Evolutionary conservation across 1,284 basidiomycete genomes (phyloP).

Genomic region (Laetiporus sulphureus): DNA sequence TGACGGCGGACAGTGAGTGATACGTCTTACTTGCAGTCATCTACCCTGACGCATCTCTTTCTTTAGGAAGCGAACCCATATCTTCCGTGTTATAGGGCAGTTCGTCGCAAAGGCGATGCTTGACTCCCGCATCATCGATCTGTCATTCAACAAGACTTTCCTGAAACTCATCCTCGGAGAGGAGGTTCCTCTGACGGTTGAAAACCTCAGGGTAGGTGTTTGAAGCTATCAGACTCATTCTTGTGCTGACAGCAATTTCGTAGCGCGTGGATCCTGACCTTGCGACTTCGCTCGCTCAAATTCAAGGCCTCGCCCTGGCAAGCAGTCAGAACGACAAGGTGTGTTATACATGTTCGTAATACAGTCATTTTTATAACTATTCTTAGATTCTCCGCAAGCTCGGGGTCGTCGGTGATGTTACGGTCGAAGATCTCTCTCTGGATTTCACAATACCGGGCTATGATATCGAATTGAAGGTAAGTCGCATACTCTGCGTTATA

Average conservation of each 20-base stretch:
- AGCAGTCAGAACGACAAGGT: conserved; percentile 43
- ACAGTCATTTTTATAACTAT: background rate
- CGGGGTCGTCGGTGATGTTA: conserved; percentile 40
- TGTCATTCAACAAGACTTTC: conserved; percentile 91
- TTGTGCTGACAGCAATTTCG: background rate
- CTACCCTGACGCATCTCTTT: conserved; percentile 4
- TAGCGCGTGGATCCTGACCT: conserved; percentile 80
- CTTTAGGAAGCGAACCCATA: conserved; percentile 67
- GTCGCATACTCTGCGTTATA: conserved; percentile 21
- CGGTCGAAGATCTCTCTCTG: conserved; percentile 82
- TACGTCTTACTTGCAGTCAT: background rate
- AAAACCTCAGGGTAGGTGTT: conserved; percentile 65
- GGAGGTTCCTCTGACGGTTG: conserved; percentile 76
- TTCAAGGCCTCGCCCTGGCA: conserved; percentile 50
- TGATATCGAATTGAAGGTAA: conserved; percentile 80
- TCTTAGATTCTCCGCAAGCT: conserved; percentile 49
- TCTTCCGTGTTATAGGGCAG: conserved; percentile 89
- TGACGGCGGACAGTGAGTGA: conserved; percentile 65
- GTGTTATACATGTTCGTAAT: background rate
- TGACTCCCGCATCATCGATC: conserved; percentile 95
- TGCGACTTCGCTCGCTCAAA: conserved; percentile 79
- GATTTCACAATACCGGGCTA: conserved; percentile 98
- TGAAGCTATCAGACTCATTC: background rate
- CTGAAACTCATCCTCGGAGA: conserved; percentile 84
- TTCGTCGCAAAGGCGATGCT: conserved; percentile 98